Base-by-base conservation (phyloP, 1,139 yeast genomes). In the Blastobotrys niveus region DNA sequence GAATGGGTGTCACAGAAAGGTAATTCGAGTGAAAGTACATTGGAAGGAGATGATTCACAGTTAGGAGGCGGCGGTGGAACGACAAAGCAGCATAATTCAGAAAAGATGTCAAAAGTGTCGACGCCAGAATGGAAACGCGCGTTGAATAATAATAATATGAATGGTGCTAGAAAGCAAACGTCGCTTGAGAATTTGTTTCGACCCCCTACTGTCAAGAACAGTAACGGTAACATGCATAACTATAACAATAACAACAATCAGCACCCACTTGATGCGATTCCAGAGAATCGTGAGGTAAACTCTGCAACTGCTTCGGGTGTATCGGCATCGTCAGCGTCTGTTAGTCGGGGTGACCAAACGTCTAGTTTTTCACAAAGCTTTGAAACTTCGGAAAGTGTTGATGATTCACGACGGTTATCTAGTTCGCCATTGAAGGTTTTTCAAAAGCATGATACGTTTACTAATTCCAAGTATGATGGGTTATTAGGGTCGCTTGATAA, bases 391-490 rank as follows among this genome's bases (percentile, higher is more conserved):
- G 38, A 39, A 14, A 24, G 33, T n/a, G 10, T 38, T 7, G 42
- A 45, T 33, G 47, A 39, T n/a, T 41, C 44, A 22, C 27, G 44
- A 20, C 27, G 39, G 8, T 22, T 41, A 27, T 45, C 52, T 2
- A 47, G 51, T 14, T 49, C 59, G 2, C 60, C 60, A 7, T 38
- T 58, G 14, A 56, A 57, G 36, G 48, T 59, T 9, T 58, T 59
- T 39, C 55, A 55, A 31, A 44, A 48, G 21, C 53, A 51, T 30
- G 60, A 59, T 39, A 58, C 64, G 1, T 58, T 55, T 35, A 59
- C 63, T 8, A 53, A 53, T 21, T 50, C 54, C 6, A 47, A 51
- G 20, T 48, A 58, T 21, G 59, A 59, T 7, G 57, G 55, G 8
- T 43, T 57, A 10, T 46, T 59, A 12, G 50, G 54, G 4, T 49